Evolutionary conservation across 2,329 filamentous ascomycete species (phyloP).

Genomic region (Fusarium zealandicum): DNA sequence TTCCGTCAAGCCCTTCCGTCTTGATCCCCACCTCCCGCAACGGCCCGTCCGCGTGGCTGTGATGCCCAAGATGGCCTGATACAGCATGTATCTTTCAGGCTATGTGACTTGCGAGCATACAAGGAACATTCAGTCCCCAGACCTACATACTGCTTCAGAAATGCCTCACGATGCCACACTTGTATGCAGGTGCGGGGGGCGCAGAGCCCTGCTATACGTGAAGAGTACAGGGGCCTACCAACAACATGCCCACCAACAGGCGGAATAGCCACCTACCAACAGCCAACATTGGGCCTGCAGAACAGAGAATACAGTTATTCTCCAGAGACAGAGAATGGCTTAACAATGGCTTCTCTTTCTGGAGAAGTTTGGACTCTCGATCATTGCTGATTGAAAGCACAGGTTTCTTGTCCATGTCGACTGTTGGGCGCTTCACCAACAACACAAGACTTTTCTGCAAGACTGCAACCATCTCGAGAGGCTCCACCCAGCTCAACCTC

Average conservation of each 20-base stretch:
- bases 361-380: no score
- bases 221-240: slow-evolving; percentile 19
- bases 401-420: neutral
- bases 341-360: no score
- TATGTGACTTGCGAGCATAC: neutral
- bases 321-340: no score
- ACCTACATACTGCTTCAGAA: slow-evolving; percentile 1
- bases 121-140: neutral
- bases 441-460: slow-evolving; percentile 2
- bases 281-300: neutral
- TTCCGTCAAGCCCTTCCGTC: neutral
- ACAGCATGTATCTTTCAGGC: neutral
- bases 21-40: slow-evolving; percentile 16
- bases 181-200: slow-evolving; percentile 13
- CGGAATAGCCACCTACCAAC: neutral
- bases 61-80: neutral
- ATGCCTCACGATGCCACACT: slow-evolving; percentile 7
- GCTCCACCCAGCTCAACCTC: slow-evolving; percentile 22
- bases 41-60: slow-evolving; percentile 15
- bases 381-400: no score
- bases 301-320: no score
- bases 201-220: slow-evolving; percentile 26
- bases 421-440: neutral
- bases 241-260: slow-evolving; percentile 12
- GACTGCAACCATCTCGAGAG: slow-evolving; percentile 1